phyloP scores from a whole-genome alignment of 2,329 filamentous ascomycete species.

The Beauveria asiatica region DNA sequence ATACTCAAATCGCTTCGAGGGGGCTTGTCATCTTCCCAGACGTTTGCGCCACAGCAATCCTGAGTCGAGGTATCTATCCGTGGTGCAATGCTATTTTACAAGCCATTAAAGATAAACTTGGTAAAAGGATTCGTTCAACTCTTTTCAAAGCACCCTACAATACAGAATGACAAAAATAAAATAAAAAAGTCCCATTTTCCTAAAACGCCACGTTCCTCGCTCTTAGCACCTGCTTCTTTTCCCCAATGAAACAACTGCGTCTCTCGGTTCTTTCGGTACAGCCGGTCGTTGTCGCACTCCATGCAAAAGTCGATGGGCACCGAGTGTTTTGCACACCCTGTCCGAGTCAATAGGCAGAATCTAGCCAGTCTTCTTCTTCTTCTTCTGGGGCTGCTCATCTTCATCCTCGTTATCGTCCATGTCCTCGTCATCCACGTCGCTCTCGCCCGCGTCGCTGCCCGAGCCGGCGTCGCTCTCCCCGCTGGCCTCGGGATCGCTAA shows the following conservation, averaged over 20 bases:
- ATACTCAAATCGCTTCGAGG: neutral
- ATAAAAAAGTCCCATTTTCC: neutral
- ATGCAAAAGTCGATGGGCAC: neutral
- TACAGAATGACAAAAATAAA: neutral
- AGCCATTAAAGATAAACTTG: neutral
- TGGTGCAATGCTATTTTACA: neutral
- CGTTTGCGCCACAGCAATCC: too few species aligned
- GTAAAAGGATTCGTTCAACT: neutral
- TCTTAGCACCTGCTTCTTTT: neutral
- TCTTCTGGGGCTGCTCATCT: slow-evolving; percentile 42
- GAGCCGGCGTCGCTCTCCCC: slow-evolving; percentile 59
- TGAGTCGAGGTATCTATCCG: too few species aligned
- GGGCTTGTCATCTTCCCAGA: neutral
- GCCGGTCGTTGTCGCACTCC: too few species aligned
- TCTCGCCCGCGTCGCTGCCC: slow-evolving; percentile 43
- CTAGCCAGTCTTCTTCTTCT: slow-evolving; percentile 38
- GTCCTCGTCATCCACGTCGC: slow-evolving; percentile 37
- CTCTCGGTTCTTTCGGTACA: neutral
- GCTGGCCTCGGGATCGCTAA: slow-evolving; percentile 92
- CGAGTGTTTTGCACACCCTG: neutral
- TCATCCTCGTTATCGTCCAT: slow-evolving; percentile 35
- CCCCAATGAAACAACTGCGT: neutral
- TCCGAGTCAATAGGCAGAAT: neutral
- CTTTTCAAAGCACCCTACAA: neutral
- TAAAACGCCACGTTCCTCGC: slow-evolving; percentile 1